These are phyloP conservation scores for Karstenula rhodostoma DNA, from an alignment of 2,329 filamentous ascomycete species.

Conservation along the genomic window DNA sequence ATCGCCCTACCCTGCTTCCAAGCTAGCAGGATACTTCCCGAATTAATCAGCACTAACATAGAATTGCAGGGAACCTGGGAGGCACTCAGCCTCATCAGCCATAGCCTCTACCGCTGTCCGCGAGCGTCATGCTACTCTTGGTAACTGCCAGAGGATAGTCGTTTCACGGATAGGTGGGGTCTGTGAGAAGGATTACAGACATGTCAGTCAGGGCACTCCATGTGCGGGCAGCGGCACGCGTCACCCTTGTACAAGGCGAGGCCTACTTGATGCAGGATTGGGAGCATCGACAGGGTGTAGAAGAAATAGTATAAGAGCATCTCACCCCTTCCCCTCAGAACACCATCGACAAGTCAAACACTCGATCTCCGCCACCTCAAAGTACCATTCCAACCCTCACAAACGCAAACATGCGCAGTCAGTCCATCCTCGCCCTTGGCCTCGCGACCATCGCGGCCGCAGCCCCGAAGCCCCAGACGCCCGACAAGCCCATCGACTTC, in stretches of 20 bases:
- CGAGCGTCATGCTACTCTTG: neutral
- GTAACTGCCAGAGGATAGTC: neutral
- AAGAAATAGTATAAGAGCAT: slow-evolving; percentile 5
- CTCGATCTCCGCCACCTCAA: neutral
- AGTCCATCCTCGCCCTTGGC: slow-evolving; percentile 9
- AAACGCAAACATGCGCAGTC: slow-evolving; percentile 7
- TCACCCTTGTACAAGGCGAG: neutral
- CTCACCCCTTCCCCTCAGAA: neutral
- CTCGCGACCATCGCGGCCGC: slow-evolving; percentile 8
- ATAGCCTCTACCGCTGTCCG: neutral
- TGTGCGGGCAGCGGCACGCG: neutral
- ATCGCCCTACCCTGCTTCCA: neutral
- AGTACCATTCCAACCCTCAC: neutral
- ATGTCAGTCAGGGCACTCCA: neutral
- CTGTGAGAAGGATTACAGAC: neutral
- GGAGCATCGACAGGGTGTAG: neutral
- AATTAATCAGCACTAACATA: neutral
- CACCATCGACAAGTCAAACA: neutral
- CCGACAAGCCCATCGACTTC: slow-evolving; percentile 8
- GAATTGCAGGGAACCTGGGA: neutral
- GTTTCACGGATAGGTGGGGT: neutral
- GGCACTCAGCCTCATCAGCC: slow-evolving; percentile 1
- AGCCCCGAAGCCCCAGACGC: neutral
- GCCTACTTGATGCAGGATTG: neutral
- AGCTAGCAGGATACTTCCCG: neutral